Evolutionary conservation across 768 basidiomycete species (phyloP), one percentile per base, ranked within the genome.

Genomic region (Coprinopsis marcescibilis): DNA sequence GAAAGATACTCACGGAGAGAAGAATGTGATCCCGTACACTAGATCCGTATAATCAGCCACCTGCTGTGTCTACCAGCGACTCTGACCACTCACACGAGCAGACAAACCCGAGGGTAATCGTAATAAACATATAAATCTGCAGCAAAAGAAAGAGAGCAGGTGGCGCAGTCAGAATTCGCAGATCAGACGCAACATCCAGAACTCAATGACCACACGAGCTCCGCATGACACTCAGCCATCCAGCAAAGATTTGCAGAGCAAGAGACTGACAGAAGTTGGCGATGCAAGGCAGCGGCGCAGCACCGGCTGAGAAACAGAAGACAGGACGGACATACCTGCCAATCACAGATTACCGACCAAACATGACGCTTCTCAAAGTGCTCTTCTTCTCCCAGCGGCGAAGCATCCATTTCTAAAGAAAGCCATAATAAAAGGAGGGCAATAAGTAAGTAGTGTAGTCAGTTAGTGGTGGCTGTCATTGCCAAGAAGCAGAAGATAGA

Each of bases 1-100:
- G 39, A 8, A 30, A n/a, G 26, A 30, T 17, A 71, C 83, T 55
- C 57, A 84, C 78, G 82, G 82, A 24, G 85, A 63, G 68, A 86
- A 86, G 20, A 84, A 64, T 0, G 83, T 82, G 38, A 83, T 83
- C 2, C 83, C 83, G 54, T 80, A 83, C 2, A 83, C 83, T 84
- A 32, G 0, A 35, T 10, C 49, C 40, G 35, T 3, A 38, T 25
- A 17, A 12, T 38, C 27, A 32, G 19, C 30, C 21, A 29, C 11
- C 30, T 38, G 13, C 4, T 10, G 5, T 25, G 21, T 12, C 25
- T 8, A 17, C n/a, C 14, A 12, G 14, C 14, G 32, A 35, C 34
- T 32, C 7, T 11, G 24, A 11, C 42, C 23, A 72, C 83, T 62
- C 58, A 85, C 83, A 55, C 20, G 83, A 83, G 2, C 61, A 69